Conservation (phyloP, 345 rosid genomes). For the Draba incana region DNA sequence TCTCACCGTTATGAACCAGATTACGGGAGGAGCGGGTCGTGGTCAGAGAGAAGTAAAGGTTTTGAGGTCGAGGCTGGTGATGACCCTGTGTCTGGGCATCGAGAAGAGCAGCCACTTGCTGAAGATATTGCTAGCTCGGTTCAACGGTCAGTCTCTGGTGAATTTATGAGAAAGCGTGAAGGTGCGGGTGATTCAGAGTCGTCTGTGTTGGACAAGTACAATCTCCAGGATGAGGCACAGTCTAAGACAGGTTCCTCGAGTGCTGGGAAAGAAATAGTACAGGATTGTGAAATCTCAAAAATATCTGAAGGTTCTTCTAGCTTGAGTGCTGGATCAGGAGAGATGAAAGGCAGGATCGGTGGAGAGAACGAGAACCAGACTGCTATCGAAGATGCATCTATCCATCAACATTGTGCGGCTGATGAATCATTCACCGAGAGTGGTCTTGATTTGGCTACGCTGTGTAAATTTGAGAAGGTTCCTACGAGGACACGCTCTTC, state of each 20-base stretch:
- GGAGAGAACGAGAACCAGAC: conserved; percentile 49
- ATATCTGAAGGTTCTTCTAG: conserved; percentile 44
- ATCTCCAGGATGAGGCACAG: conserved; percentile 51
- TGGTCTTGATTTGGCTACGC: conserved; percentile 58
- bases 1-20: conserved; percentile 58
- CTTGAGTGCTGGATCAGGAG: conserved; percentile 50
- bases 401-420: conserved; percentile 34
- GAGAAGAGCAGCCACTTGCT: conserved; percentile 59
- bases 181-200: conserved; percentile 59
- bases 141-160: conserved; percentile 55
- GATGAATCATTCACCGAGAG: conserved; percentile 48
- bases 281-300: conserved; percentile 54
- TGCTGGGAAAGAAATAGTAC: conserved; percentile 46
- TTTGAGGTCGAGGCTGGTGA: conserved; percentile 61
- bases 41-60: conserved; percentile 64
- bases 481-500: conserved; percentile 89
- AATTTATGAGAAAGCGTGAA: conserved; percentile 49
- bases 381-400: conserved; percentile 44
- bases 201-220: conserved; percentile 52
- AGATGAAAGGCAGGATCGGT: conserved; percentile 47
- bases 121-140: conserved; percentile 56
- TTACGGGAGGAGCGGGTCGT: conserved; percentile 72
- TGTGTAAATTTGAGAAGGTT: conserved; percentile 80
- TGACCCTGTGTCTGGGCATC: conserved; percentile 51
- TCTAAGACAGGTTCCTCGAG: conserved; percentile 59